These are phyloP conservation scores for Acacia confusa DNA, from an alignment of 306 rosid species.

Conservation along the genomic window DNA sequence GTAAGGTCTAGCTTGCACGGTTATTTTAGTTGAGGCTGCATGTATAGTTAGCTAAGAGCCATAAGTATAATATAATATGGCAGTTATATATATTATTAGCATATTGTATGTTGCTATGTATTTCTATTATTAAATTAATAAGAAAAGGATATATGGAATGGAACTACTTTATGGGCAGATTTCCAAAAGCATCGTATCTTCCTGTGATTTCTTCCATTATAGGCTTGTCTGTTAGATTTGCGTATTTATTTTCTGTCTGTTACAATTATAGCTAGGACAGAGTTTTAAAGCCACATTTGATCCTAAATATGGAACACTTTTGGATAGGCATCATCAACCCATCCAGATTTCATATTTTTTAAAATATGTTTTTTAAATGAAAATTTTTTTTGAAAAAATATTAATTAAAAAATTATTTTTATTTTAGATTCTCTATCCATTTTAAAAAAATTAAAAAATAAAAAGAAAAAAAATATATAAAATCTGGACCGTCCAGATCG, in stretches of 20 bases:
- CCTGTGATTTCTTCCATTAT: background rate
- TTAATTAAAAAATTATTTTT: too few relatives aligned
- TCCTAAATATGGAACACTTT: background rate
- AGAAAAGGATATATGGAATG: background rate
- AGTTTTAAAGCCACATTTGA: too few relatives aligned
- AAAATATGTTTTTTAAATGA: too few relatives aligned
- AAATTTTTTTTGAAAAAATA: too few relatives aligned
- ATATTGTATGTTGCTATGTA: background rate
- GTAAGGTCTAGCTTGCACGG: slow-evolving; percentile 29
- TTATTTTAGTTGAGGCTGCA: background rate
- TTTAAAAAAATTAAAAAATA: too few relatives aligned
- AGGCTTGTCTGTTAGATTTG: background rate
- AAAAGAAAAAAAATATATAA: too few relatives aligned
- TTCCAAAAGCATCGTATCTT: background rate
- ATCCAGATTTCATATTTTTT: too few relatives aligned
- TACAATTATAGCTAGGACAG: background rate
- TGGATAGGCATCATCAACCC: too few relatives aligned
- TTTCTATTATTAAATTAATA: background rate
- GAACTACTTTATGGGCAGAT: background rate
- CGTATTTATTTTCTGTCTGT: too few relatives aligned
- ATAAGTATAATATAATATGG: background rate
- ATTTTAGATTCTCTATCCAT: too few relatives aligned
- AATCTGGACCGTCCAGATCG: too few relatives aligned
- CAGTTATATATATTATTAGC: background rate
- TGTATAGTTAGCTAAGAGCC: background rate